phyloP scores from a whole-genome alignment of 2,329 filamentous ascomycete species.

The Penicillium sp. region DNA sequence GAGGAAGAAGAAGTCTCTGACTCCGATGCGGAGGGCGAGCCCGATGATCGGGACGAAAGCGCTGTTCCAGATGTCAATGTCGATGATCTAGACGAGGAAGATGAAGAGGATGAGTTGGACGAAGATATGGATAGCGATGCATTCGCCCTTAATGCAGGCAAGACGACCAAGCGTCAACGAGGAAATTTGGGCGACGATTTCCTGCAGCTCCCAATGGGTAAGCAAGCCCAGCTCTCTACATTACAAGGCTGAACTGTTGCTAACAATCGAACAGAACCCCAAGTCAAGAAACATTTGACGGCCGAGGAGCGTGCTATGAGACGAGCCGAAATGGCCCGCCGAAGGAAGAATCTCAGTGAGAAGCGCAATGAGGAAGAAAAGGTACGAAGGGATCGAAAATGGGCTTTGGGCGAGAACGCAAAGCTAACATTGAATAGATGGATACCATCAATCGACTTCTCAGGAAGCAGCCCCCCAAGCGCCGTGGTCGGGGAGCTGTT shows the following conservation, averaged over 20 bases:
- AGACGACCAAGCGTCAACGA: slow-evolving; percentile 71
- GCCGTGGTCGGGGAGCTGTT: slow-evolving; percentile 53
- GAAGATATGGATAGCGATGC: slow-evolving; percentile 49
- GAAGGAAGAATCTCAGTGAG: slow-evolving; percentile 74
- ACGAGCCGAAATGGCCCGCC: slow-evolving; percentile 72
- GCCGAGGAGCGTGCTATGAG: slow-evolving; percentile 75
- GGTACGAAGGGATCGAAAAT: slow-evolving; percentile 49
- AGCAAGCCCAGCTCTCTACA: slow-evolving; percentile 14
- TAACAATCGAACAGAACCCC: slow-evolving; percentile 57
- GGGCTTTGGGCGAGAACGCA: background rate
- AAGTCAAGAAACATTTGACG: slow-evolving; percentile 73
- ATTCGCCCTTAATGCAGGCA: slow-evolving; percentile 61
- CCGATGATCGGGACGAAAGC: slow-evolving; percentile 55
- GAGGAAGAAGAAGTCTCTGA: slow-evolving; percentile 54
- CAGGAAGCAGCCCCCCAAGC: slow-evolving; percentile 68
- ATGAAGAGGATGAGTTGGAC: slow-evolving; percentile 47
- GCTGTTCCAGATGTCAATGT: slow-evolving; percentile 45
- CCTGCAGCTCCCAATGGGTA: slow-evolving; percentile 61
- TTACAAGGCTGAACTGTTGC: background rate
- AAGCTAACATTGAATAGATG: slow-evolving; percentile 52
- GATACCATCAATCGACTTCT: slow-evolving; percentile 71
- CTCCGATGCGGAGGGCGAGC: slow-evolving; percentile 52
- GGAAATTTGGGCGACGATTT: slow-evolving; percentile 60
- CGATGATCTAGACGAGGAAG: slow-evolving; percentile 44
- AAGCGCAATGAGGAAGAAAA: slow-evolving; percentile 81